A percentile compares a stretch with the other conserved stretches of the same genome.
Evolutionary conservation across 805 yeast genomes (phyloP).

Genomic region (Hemisphaericaspora nanyangensis): DNA sequence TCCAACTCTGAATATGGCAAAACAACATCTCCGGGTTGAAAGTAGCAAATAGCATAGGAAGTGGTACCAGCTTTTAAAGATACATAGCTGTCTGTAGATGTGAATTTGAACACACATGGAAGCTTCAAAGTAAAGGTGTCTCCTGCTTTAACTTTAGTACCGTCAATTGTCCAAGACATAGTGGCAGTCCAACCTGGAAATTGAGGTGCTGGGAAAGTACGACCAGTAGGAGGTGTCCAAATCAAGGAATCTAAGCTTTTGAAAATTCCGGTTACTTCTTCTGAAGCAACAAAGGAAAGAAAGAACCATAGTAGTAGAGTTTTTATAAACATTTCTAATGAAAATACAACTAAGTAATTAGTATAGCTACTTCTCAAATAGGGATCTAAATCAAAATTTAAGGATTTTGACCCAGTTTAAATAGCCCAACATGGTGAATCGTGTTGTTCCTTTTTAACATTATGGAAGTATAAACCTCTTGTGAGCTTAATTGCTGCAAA

Average conservation of each 20-base stretch:
- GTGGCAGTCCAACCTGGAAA: slow-evolving; percentile 17
- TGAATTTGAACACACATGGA: slow-evolving; percentile 24
- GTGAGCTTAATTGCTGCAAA: too few species aligned
- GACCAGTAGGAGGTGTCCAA: slow-evolving; percentile 5
- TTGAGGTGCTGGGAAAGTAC: slow-evolving; percentile 2
- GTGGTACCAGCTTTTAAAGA: slow-evolving; percentile 10
- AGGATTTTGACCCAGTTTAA: too few species aligned
- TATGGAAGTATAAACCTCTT: too few species aligned
- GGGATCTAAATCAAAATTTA: too few species aligned
- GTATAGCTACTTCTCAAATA: too few species aligned
- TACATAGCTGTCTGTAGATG: slow-evolving; percentile 9
- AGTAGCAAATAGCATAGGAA: slow-evolving; percentile 20
- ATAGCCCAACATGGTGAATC: too few species aligned
- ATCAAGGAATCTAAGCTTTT: slow-evolving; percentile 11
- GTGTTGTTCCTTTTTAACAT: too few species aligned
- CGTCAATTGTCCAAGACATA: slow-evolving; percentile 18
- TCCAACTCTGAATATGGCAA: slow-evolving; percentile 13
- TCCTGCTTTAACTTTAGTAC: slow-evolving; percentile 14
- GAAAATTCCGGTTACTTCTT: slow-evolving; percentile 14
- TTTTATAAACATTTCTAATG: neutral
- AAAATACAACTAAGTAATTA: too few species aligned
- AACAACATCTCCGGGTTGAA: slow-evolving; percentile 14
- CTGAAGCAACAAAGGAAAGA: neutral
- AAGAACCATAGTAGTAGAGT: neutral
- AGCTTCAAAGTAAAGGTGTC: slow-evolving; percentile 23